Evolutionary conservation across 2,329 filamentous ascomycete genomes (phyloP).

Genomic region (Ophiognomonia clavigignenti-juglandacearum): DNA sequence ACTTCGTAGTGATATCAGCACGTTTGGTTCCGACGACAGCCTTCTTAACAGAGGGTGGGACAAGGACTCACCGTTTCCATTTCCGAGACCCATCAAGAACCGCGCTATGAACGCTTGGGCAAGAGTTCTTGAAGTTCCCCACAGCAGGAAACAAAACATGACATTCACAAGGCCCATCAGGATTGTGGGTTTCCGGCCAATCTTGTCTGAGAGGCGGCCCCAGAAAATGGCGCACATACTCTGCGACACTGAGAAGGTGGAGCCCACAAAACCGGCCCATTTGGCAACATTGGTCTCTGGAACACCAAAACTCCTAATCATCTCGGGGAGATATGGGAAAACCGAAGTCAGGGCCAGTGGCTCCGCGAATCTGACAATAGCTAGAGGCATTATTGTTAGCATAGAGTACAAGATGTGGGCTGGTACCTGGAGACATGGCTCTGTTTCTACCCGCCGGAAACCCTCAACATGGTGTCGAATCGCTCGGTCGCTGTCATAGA

Average conservation of each 20-base stretch:
- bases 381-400: constrained; percentile 40
- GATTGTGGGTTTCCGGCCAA: constrained; percentile 80
- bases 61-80: constrained; percentile 65
- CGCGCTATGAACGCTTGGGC: constrained; percentile 75
- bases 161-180: constrained; percentile 69
- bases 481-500: too few species aligned
- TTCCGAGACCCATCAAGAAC: constrained; percentile 74
- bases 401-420: constrained; percentile 16
- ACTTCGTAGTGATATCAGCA: constrained; percentile 40
- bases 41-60: constrained; percentile 20
- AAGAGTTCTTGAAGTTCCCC: constrained; percentile 77
- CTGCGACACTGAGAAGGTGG: constrained; percentile 68
- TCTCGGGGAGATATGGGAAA: constrained; percentile 69
- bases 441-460: not conserved
- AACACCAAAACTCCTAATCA: constrained; percentile 76
- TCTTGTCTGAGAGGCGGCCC: constrained; percentile 71
- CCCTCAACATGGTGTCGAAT: too few species aligned
- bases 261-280: constrained; percentile 73
- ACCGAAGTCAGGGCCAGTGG: constrained; percentile 69
- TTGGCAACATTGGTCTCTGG: constrained; percentile 67
- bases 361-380: constrained; percentile 74
- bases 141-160: constrained; percentile 75
- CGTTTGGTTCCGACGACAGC: too few species aligned
- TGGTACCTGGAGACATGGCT: constrained; percentile 8
- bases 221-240: constrained; percentile 68